Conservation (phyloP, 2,329 filamentous ascomycete species). For the Torrubiella hemipterigena region DNA sequence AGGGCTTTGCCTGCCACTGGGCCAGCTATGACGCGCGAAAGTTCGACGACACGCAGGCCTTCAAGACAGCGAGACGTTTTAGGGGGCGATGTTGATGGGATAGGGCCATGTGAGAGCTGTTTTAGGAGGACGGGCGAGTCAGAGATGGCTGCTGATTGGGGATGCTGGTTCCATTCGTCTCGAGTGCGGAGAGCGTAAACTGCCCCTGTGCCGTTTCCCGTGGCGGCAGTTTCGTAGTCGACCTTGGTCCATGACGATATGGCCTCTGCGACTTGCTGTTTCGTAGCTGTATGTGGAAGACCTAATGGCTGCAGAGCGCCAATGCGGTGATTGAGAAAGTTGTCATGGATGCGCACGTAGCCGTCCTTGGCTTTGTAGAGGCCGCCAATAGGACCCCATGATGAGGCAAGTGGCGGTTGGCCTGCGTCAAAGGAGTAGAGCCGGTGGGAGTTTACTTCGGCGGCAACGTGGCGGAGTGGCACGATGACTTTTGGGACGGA, state of each 20-base stretch:
- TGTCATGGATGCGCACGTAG: slow-evolving; percentile 41
- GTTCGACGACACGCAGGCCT: slow-evolving; percentile 58
- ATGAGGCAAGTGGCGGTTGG: slow-evolving; percentile 16
- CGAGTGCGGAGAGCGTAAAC: slow-evolving; percentile 37
- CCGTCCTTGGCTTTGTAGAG: slow-evolving; percentile 38
- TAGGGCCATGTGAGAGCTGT: slow-evolving; percentile 15
- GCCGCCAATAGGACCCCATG: slow-evolving; percentile 34
- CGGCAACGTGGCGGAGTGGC: slow-evolving; percentile 28
- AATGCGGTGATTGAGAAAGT: slow-evolving; percentile 35
- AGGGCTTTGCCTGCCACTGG: slow-evolving; percentile 55
- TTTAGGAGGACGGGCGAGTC: slow-evolving; percentile 33
- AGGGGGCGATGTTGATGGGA: background rate
- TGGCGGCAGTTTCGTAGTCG: slow-evolving; percentile 34
- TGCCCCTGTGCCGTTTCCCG: slow-evolving; percentile 24
- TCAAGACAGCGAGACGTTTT: slow-evolving; percentile 22
- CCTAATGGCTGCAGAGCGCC: slow-evolving; percentile 31
- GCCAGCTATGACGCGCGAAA: slow-evolving; percentile 61
- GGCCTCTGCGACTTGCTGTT: slow-evolving; percentile 24
- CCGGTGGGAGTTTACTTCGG: slow-evolving; percentile 42
- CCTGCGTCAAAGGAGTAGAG: slow-evolving; percentile 27
- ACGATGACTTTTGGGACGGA: slow-evolving; percentile 26
- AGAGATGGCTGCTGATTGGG: slow-evolving; percentile 30
- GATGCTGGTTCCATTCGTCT: slow-evolving; percentile 35
- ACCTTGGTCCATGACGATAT: slow-evolving; percentile 27
- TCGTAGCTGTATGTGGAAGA: slow-evolving; percentile 17